These are phyloP conservation scores for Eucalyptus globulus DNA, from an alignment of 345 rosid genomes.

Conservation along the genomic window DNA sequence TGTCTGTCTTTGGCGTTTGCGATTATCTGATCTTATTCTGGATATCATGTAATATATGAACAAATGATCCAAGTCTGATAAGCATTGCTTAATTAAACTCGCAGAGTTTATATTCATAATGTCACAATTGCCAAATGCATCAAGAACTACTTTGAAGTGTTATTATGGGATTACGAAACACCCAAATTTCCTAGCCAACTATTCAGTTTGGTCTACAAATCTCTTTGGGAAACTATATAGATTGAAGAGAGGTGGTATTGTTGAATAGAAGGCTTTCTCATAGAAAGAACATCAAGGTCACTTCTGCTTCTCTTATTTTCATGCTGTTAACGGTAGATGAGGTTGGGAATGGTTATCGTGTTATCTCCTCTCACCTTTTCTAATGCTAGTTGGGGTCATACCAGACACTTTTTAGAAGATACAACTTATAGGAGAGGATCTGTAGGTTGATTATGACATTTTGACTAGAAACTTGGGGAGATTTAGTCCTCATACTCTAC, in stretches of 20 bases:
- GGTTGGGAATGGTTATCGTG: neutral
- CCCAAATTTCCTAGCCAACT: neutral
- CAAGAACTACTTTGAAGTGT: neutral
- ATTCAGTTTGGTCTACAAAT: neutral
- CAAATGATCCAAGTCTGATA: neutral
- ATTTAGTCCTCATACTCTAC: neutral
- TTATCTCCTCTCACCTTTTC: neutral
- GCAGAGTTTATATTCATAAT: neutral
- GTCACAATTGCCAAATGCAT: neutral
- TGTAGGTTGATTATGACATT: neutral
- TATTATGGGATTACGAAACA: neutral
- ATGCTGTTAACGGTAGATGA: neutral
- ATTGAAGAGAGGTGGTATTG: neutral
- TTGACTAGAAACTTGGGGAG: neutral
- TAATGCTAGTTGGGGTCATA: neutral
- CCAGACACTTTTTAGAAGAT: neutral
- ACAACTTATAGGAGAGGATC: neutral
- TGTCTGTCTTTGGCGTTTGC: neutral
- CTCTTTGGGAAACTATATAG: neutral
- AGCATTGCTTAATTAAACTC: neutral
- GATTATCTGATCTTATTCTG: neutral
- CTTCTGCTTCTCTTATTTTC: neutral
- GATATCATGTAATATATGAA: neutral
- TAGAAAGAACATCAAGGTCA: neutral
- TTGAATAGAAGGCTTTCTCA: neutral